These are phyloP conservation scores for Solanum microdontum DNA, from an alignment of 257 asterid genomes.

Conservation along the genomic window DNA sequence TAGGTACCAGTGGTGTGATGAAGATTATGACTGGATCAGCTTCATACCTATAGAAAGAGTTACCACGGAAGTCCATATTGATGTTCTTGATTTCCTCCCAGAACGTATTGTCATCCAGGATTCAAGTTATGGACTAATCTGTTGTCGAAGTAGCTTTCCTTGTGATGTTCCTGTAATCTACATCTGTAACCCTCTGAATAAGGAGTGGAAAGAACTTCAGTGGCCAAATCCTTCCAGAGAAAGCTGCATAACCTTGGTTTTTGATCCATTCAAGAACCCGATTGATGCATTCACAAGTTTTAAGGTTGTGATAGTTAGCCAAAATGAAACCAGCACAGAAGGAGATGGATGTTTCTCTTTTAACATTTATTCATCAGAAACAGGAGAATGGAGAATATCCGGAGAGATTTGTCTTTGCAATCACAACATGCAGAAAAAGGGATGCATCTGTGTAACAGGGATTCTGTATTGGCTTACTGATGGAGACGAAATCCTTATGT, in stretches of 20 bases:
- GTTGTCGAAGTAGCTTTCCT: constrained; percentile 51
- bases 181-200: constrained; percentile 63
- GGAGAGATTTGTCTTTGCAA: constrained; percentile 21
- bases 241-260: constrained; percentile 33
- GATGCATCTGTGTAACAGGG: constrained; percentile 29
- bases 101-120: constrained; percentile 32
- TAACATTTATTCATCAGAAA: constrained; percentile 31
- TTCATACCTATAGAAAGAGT: constrained; percentile 28
- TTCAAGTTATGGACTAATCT: constrained; percentile 41
- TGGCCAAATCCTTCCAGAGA: constrained; percentile 31
- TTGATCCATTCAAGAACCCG: constrained; percentile 30
- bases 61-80: not conserved
- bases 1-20: constrained; percentile 21
- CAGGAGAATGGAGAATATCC: constrained; percentile 37
- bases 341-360: constrained; percentile 25
- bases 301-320: constrained; percentile 30
- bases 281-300: constrained; percentile 27
- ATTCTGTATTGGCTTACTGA: constrained; percentile 48
- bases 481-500: constrained; percentile 47
- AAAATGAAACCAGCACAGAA: not conserved
- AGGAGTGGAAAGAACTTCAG: constrained; percentile 23
- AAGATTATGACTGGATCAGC: constrained; percentile 20
- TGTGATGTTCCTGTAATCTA: constrained; percentile 18
- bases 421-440: constrained; percentile 21
- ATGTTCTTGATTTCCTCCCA: constrained; percentile 47